phyloP scores from a whole-genome alignment of 2,329 filamentous ascomycete genomes.

The Hypoxylon sp. region DNA sequence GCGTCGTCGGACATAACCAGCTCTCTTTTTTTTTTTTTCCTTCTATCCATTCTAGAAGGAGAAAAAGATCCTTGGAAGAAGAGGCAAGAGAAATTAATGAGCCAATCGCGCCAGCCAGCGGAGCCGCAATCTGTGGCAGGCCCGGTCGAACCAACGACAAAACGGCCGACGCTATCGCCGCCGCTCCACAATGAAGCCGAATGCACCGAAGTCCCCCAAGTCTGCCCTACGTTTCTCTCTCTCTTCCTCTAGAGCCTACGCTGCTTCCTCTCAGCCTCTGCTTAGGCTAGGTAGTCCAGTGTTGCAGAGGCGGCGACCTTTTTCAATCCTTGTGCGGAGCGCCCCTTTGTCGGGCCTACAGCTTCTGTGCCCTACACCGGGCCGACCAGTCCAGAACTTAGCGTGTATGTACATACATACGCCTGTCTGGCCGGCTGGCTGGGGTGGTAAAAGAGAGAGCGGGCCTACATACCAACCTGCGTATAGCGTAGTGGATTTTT shows the following conservation, averaged over 20 bases:
- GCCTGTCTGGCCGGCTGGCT: too few relatives aligned
- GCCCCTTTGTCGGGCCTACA: not conserved
- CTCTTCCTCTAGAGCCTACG: not conserved
- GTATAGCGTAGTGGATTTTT: conserved; percentile 3
- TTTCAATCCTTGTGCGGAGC: too few relatives aligned
- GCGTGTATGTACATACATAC: too few relatives aligned
- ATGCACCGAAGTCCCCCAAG: conserved; percentile 28
- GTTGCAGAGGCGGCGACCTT: too few relatives aligned
- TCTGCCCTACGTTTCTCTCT: conserved; percentile 3
- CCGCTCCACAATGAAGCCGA: conserved; percentile 40
- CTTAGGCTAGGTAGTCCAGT: too few relatives aligned
- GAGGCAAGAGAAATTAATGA: not conserved
- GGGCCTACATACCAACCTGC: conserved; percentile 7
- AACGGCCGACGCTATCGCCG: conserved; percentile 37
- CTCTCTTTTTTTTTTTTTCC: not conserved
- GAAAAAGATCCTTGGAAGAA: too few relatives aligned
- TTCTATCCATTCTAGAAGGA: too few relatives aligned
- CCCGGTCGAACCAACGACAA: conserved; percentile 31
- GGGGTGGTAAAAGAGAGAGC: conserved; percentile 10
- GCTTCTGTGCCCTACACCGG: conserved; percentile 12
- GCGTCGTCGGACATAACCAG: conserved; percentile 13
- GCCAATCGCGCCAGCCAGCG: conserved; percentile 10
- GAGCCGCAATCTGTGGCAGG: conserved; percentile 29
- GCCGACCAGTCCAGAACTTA: conserved; percentile 15
- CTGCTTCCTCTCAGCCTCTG: too few relatives aligned